Evolutionary conservation across 2,329 filamentous ascomycete genomes (phyloP).

Genomic region (Beauveria australis): DNA sequence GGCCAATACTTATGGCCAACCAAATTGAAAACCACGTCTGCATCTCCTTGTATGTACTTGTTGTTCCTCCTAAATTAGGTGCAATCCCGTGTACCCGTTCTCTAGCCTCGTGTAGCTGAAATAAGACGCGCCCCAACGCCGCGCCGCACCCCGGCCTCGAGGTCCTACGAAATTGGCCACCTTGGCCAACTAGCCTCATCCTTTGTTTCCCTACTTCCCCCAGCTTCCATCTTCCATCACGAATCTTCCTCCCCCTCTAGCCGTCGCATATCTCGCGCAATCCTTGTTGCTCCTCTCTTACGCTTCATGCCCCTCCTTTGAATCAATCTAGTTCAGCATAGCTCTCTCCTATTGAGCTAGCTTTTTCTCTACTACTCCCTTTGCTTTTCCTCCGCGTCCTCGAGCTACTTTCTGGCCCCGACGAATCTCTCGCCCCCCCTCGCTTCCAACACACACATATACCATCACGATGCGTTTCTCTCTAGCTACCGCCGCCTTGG

Average conservation of each 20-base stretch:
- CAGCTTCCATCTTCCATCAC: slow-evolving; percentile 2
- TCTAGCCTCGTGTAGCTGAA: neutral
- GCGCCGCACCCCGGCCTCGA: slow-evolving; percentile 1
- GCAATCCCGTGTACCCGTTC: neutral
- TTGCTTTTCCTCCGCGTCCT: neutral
- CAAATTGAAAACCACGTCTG: neutral
- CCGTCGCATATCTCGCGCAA: neutral
- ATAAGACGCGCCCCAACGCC: neutral
- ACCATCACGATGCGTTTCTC: slow-evolving; percentile 49
- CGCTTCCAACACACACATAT: neutral
- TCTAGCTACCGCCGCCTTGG: slow-evolving; percentile 29
- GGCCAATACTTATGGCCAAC: neutral
- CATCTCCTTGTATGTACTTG: neutral
- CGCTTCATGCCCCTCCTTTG: slow-evolving; percentile 7
- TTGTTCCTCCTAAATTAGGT: neutral
- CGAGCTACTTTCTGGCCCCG: neutral
- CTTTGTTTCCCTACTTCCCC: neutral
- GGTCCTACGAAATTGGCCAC: slow-evolving; percentile 6
- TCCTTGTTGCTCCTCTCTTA: neutral
- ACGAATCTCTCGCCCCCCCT: neutral
- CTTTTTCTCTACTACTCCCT: neutral
- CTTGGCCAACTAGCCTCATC: neutral
- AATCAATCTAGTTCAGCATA: neutral
- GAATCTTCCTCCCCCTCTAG: neutral
- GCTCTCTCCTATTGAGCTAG: neutral